Base-by-base conservation (phyloP, 352 stramenopile species). In the Pythium vanterpoolii region DNA sequence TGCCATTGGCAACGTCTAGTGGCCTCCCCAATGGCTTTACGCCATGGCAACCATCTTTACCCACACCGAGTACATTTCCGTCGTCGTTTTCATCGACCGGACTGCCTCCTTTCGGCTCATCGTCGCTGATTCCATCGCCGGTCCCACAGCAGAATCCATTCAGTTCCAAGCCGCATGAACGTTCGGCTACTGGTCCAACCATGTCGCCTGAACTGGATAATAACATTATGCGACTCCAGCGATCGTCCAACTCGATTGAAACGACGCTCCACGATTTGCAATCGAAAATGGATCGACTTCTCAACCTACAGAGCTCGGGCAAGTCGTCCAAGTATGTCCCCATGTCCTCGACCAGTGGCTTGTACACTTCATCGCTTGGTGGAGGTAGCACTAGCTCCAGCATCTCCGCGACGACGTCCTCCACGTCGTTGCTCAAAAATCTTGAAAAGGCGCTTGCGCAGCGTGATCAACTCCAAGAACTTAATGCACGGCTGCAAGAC, bases 221-320 rank as follows among this genome's bases (percentile, higher is more conserved):
- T 50, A 74, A 73, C 24, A 76, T 93, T 26, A 62, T 86, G 55
- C 70, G 82, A n/a, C 58, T 93, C 27, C 79, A 90, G 53, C 76
- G 84, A 1, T 89, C 84, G 23, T 90, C 84, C 0, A 85, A 80
- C n/a, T 82, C 84, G 28, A 86, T 93, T 33, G 84, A 93, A 54
- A 86, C 79, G 0, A 79, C 76, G 6, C 54, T 93, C 5, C 73
- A 87, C 19, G 84, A 91, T 31, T 40, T 93, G 1, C 79, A 93
- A 19, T 74, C 78, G n/a, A 93, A 93, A 64, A 77, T 93, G 66
- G 84, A 91, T 60, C 78, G 84, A 3, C 64, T 93, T 0, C 45
- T 93, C 34, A 87, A 87, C 49, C 63, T 70, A 33, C 79, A 89
- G 42, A 66, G 60, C 42, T 78, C 72, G 23, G 61, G 77, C 13